Conservation (phyloP, 2,329 filamentous ascomycete species). For the Aureobasidium melanogenum region DNA sequence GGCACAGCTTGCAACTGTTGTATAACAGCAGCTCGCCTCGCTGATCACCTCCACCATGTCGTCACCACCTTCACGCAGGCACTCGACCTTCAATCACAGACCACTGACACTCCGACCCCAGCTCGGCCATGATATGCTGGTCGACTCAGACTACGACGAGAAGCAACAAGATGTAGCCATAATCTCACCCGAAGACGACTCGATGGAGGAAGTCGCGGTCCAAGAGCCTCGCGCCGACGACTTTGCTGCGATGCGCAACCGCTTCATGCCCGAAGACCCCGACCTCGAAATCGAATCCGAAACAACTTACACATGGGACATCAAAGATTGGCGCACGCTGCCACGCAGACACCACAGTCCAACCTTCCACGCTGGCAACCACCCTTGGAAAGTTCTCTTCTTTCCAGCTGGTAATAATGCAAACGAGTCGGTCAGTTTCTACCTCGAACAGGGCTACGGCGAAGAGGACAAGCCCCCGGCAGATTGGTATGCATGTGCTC, state of each 20-base stretch:
- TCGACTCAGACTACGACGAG: slow-evolving; percentile 55
- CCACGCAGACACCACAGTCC: slow-evolving; percentile 80
- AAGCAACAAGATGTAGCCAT: slow-evolving; percentile 49
- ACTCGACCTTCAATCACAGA: not conserved
- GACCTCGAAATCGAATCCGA: slow-evolving; percentile 76
- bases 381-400: slow-evolving; percentile 90
- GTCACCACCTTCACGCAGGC: not conserved
- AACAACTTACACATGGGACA: slow-evolving; percentile 72
- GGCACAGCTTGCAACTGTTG: not conserved
- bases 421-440: slow-evolving; percentile 86
- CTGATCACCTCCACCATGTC: not conserved
- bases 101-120: slow-evolving; percentile 23
- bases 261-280: slow-evolving; percentile 65
- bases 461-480: slow-evolving; percentile 60
- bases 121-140: slow-evolving; percentile 55
- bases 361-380: slow-evolving; percentile 73
- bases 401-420: slow-evolving; percentile 88
- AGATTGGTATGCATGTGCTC: slow-evolving; percentile 93
- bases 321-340: slow-evolving; percentile 70
- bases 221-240: slow-evolving; percentile 48
- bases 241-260: slow-evolving; percentile 74
- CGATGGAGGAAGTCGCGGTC: slow-evolving; percentile 39
- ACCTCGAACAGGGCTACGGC: slow-evolving; percentile 89
- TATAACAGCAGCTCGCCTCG: slow-evolving; percentile 3
- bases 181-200: slow-evolving; percentile 51